Conservation (phyloP, 805 yeast species). For the Schizosaccharomyces osmophilus region DNA sequence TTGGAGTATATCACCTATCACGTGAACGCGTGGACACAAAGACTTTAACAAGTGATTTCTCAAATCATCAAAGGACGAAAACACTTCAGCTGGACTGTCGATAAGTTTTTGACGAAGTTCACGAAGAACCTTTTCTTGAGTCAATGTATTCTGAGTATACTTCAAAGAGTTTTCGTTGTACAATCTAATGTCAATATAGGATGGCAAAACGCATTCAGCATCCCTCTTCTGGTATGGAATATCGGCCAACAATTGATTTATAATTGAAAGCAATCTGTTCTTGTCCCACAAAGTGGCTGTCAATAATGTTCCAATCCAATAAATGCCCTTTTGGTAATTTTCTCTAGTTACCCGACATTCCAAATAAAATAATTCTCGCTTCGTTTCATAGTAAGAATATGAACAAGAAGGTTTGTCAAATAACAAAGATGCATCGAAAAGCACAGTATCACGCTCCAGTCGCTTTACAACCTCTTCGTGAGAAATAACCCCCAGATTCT, state of each 20-base stretch:
- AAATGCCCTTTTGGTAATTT: slow-evolving; percentile 43
- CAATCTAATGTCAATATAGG: slow-evolving; percentile 26
- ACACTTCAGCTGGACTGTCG: slow-evolving; percentile 22
- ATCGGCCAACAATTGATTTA: slow-evolving; percentile 18
- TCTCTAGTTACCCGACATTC: slow-evolving; percentile 33
- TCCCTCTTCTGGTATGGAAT: slow-evolving; percentile 39
- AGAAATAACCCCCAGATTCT: slow-evolving; percentile 33
- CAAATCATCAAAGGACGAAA: slow-evolving; percentile 21
- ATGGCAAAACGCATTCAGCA: slow-evolving; percentile 38
- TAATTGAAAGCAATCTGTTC: slow-evolving; percentile 26
- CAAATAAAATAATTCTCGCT: slow-evolving; percentile 41
- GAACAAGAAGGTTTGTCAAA: slow-evolving; percentile 18
- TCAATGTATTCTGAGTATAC: slow-evolving; percentile 39
- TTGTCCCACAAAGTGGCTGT: slow-evolving; percentile 48
- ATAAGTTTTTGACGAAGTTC: slow-evolving; percentile 22
- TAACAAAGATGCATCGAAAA: slow-evolving; percentile 28
- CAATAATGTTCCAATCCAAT: slow-evolving; percentile 49
- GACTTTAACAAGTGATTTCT: slow-evolving; percentile 12
- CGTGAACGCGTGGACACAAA: not conserved
- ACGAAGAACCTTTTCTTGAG: slow-evolving; percentile 33
- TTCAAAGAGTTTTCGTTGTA: slow-evolving; percentile 37
- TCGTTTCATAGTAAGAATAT: slow-evolving; percentile 13
- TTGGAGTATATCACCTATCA: not conserved
- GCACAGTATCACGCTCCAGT: slow-evolving; percentile 47
- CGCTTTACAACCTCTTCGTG: slow-evolving; percentile 56